phyloP scores from a whole-genome alignment of 495 filamentous ascomycete genomes.

The Bombardia bombarda region DNA sequence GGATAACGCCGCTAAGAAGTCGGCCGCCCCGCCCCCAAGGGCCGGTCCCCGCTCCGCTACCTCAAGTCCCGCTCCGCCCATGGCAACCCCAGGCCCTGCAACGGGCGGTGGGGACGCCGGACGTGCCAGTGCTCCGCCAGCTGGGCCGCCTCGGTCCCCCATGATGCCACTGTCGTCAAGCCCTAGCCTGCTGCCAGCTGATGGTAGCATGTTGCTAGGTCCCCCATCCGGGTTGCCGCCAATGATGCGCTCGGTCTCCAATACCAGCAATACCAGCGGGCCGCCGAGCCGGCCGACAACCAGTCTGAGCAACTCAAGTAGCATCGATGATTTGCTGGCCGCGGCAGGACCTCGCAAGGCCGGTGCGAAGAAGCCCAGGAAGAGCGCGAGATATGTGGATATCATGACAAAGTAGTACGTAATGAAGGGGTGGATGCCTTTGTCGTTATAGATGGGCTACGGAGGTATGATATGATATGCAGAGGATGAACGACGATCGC shows the following conservation, averaged over 20 bases:
- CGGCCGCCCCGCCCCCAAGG: conserved; percentile 44
- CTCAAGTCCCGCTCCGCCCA: conserved; percentile 25
- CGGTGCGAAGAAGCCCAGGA: conserved; percentile 65
- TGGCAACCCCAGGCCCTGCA: conserved; percentile 7
- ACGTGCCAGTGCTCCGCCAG: conserved; percentile 26
- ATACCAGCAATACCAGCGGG: conserved; percentile 34
- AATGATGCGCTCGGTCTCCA: conserved; percentile 37
- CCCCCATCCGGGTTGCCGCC: conserved; percentile 20
- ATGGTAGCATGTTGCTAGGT: conserved; percentile 9
- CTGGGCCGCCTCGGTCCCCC: conserved; percentile 21
- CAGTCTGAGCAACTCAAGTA: conserved; percentile 69
- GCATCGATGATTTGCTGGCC: conserved; percentile 77
- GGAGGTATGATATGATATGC: too few relatives aligned
- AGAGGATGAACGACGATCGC: too few relatives aligned
- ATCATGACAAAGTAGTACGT: conserved; percentile 62
- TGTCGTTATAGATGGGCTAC: too few relatives aligned
- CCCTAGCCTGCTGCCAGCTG: conserved; percentile 19
- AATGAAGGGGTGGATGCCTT: too few relatives aligned
- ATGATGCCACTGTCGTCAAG: conserved; percentile 16
- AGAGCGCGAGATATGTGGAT: conserved; percentile 80
- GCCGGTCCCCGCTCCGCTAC: conserved; percentile 20
- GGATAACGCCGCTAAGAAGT: conserved; percentile 35
- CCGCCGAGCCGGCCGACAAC: conserved; percentile 52
- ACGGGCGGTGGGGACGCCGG: conserved; percentile 16
- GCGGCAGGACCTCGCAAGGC: conserved; percentile 59